Evolutionary conservation across 495 filamentous ascomycete species (phyloP), one percentile per base, ranked within the genome.

Genomic region (Hypoxylon lienhwacheense): DNA sequence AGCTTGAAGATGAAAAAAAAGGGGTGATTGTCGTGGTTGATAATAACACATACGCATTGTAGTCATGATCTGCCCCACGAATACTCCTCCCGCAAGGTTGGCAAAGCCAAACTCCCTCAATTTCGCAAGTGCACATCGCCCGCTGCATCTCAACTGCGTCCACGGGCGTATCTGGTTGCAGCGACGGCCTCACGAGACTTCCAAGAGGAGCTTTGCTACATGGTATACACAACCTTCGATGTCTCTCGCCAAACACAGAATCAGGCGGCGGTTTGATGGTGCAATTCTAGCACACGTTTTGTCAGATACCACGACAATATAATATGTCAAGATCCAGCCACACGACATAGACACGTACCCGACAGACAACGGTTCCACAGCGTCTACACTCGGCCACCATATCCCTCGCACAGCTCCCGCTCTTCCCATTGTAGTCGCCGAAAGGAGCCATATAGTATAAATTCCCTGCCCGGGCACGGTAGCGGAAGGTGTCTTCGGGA

Each of bases 351-450:
- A 36, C 20, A 17, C 82, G 68, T 73, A 95, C 90, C 64, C 91
- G 78, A 64, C 91, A 96, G 8, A 93, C 84, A 10, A 87, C 74
- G 39, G 72, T 85, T 5, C 79, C 82, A 69, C 91, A 96, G 20
- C 85, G 77, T 16, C 88, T 82, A 70, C 91, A 96, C 55, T 85
- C 87, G 11, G 73, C 79, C 3, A 96, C 91, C 82, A 93, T 78
- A 67, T 96, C 91, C 24, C 88, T 75, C 28, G 91, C 91, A 63
- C 91, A 96, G 53, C 77, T 76, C 8, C 85, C 81, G 15, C 87
- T 72, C 66, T 87, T 90, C 33, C 86, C 86, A 42, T 73, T 80
- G 45, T 65, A 67, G 10, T 53, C 49, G 14, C 61, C 57, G 16
- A 56, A 55, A 25, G 64, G 62, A 41, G 61, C 69, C 69, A 79